phyloP scores from a whole-genome alignment of 345 rosid genomes.

The Salix suchowensis region DNA sequence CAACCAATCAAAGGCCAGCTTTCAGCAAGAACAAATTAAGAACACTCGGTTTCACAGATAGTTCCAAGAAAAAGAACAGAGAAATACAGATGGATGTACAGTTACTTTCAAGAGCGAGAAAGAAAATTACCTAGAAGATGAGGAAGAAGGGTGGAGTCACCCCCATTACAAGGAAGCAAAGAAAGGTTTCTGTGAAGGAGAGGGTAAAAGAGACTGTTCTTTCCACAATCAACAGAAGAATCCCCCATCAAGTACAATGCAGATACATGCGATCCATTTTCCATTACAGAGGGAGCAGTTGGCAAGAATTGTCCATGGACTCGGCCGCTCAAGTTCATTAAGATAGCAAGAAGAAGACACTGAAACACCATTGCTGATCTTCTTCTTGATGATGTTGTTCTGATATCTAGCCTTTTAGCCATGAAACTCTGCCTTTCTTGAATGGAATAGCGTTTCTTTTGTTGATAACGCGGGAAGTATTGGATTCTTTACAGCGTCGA shows the following conservation, averaged over 20 bases:
- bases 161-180: constrained; percentile 50
- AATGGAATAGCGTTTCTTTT: too few species aligned
- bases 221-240: constrained; percentile 68
- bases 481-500: too few species aligned
- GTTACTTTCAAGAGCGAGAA: neutral
- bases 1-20: too few species aligned
- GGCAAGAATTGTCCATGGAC: neutral
- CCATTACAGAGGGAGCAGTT: neutral
- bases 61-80: neutral
- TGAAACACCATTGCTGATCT: neutral
- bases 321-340: neutral
- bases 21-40: too few species aligned
- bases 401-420: neutral
- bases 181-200: constrained; percentile 45
- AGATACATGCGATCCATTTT: constrained; percentile 10
- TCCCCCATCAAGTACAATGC: constrained; percentile 60
- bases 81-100: neutral
- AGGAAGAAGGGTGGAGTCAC: constrained; percentile 50
- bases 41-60: neutral
- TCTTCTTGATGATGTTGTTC: neutral
- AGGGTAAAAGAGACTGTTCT: constrained; percentile 49
- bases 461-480: too few species aligned
- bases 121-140: constrained; percentile 43
- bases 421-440: neutral
- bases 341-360: constrained; percentile 1